Evolutionary conservation across 345 rosid genomes (phyloP), one percentile per base, ranked within the genome.

Genomic region (Lenwebbia sp.): DNA sequence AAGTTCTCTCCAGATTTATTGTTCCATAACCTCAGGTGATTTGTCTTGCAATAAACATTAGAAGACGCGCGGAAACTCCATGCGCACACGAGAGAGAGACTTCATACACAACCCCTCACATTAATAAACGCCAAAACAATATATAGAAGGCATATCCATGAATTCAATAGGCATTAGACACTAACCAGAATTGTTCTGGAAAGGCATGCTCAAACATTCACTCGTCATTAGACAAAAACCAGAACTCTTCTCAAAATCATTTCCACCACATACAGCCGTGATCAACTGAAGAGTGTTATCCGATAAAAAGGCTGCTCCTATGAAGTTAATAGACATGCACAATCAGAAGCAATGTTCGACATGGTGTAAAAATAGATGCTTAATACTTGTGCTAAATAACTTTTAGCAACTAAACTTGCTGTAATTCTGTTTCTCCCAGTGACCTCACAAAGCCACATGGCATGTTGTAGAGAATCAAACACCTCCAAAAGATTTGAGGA

Each of bases 1-100:
- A 88, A 97, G 96, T 50, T 94, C 97, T 91, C 92, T 94, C 99
- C 99, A 97, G 83, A 97, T 93, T 78, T 94, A 90, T 90, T 90
- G 92, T 40, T 93, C 98, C 99, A 97, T 93, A 84, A 88, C 88
- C 89, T 93, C 98, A 82, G 83, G 87, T 47, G 89, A 49, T 78
- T 83, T 86, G 52, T 86, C 88, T 47, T 47, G 50, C 50, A 47
- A 65, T 33, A 21, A 33, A 33, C 76, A 33, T 17, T 33, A 65
- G 30, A 33, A 23, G 44, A 14, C 76, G 19, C 6, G 22, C 1
- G 2, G 10, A 25, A 30, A 70, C 78, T 70, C 51, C 78, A 65
- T 33, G 47, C 78, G 10, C 78, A 9, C 41, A 49, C 51, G 57
- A 54, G 44, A 33, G 44, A 65, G 41, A 65, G 25, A 65, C 47